Evolutionary conservation across 192 early-diverging fungal genomes (phyloP), one percentile per base, ranked within the genome.

Genomic region (Funneliformis mosseae): DNA sequence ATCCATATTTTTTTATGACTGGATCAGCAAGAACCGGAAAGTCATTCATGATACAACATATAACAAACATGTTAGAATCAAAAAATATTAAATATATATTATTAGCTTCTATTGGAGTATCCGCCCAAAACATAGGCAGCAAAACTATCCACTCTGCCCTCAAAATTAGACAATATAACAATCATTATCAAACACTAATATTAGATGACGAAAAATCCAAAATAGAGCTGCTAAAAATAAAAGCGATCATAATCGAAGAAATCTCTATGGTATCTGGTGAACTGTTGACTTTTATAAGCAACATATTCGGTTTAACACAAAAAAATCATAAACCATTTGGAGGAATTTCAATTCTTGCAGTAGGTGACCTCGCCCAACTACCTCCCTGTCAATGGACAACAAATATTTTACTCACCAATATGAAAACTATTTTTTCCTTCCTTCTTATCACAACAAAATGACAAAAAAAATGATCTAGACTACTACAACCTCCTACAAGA

Each of bases 371-470:
- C 7, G 39, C 59, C 10, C 76, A 73, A 43, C 71, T 73, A 23
- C 71, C 71, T 23, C n/a, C 71, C 71, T 27, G 71, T 73, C 21
- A 43, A 21, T n/a, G 27, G n/a, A 7, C 46, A 73, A 23, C 33
- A 50, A n/a, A 43, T 77, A 3, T 68, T 77, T 46, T 23, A n/a
- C n/a, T n/a, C n/a, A n/a, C n/a, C n/a, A n/a, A n/a, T n/a, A n/a
- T n/a, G n/a, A n/a, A n/a, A n/a, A 61, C 76, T 12, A 79, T 78
- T 63, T 8, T 81, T 43, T 46, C 69, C 76, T 9, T 48, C 62
- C 7, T 45, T 63, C 59, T 59, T 59, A 78, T 28, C 11, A 42
- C 28, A 42, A 21, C 71, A 48, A 8, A 50, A 43, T 43, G 33
- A 21, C 71, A 73, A 73, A 42, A 23, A 45, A 10, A 23, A 8